Base-by-base conservation (phyloP, 1,284 basidiomycete species). In the Sanghuangporus baumii region DNA sequence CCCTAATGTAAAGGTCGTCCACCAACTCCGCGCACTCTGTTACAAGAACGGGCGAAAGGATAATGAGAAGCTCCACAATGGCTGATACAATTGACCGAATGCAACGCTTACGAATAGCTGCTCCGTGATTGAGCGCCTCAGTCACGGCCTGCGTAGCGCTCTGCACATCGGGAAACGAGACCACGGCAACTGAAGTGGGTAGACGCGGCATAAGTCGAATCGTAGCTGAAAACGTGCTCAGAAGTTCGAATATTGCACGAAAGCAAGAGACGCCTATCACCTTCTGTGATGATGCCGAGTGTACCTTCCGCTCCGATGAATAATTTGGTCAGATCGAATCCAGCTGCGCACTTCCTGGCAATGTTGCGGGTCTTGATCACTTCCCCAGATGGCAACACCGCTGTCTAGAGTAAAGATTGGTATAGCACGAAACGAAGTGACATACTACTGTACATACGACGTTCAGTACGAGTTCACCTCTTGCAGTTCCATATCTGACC, bases 301-400 rank as follows among this genome's bases (percentile, higher is more conserved):
- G 90, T 93, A 3, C 91, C 91, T 71, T 93, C 91, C 0, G 89
- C 87, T 1, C 91, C 90, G 57, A 93, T 85, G 75, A 93, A 92
- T n/a, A 93, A 74, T 68, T 90, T 89, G 8, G 88, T 90, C 3
- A 85, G 79, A 70, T 93, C 89, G 61, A 87, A 91, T 1, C 91
- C 91, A 2, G 88, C 88, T 1, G 87, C 80, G 0, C 88, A 91
- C 72, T 93, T 93, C 56, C 83, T 77, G 6, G 89, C 88, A 61
- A 87, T 73, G 62, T 81, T 80, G 3, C 89, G 83, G 0, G 91
- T 94, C 74, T 90, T 91, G 73, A 93, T 88, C 31, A 93, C 85
- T 71, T 93, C 84, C 6, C 91, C 90, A 46, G 80, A 84, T 0
- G 91, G 86, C 6, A 93, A 79, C 0, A 93, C 91, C n/a, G 88